These are phyloP conservation scores for Sphaerulina vaccinii DNA, from an alignment of 2,329 filamentous ascomycete species.

Conservation along the genomic window DNA sequence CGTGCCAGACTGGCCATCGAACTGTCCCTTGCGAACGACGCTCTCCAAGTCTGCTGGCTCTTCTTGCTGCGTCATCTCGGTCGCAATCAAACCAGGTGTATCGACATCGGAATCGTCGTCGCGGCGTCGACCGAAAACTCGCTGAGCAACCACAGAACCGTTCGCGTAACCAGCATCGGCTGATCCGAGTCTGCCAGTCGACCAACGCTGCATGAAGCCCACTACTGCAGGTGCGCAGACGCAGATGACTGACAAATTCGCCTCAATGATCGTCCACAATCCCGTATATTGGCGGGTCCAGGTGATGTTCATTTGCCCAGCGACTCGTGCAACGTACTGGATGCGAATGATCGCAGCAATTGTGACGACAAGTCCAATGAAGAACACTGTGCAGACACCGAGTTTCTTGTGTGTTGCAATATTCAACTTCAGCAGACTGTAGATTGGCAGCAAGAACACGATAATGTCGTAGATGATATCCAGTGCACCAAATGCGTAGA, in stretches of 20 bases:
- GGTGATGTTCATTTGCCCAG: conserved; percentile 19
- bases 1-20: conserved; percentile 10
- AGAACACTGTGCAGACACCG: conserved; percentile 20
- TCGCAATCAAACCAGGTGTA: conserved; percentile 11
- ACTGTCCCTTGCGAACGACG: conserved; percentile 5
- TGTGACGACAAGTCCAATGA: conserved; percentile 22
- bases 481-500: conserved; percentile 22
- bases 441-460: conserved; percentile 25
- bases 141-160: conserved; percentile 15
- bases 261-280: conserved; percentile 26
- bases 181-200: conserved; percentile 6
- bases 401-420: conserved; percentile 24
- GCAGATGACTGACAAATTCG: conserved; percentile 25
- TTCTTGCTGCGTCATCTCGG: conserved; percentile 13
- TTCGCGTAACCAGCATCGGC: conserved; percentile 10
- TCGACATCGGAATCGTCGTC: conserved; percentile 11
- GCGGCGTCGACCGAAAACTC: conserved; percentile 4
- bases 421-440: conserved; percentile 21
- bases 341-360: conserved; percentile 20
- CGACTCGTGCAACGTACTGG: conserved; percentile 17
- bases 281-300: conserved; percentile 24
- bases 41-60: conserved; percentile 15
- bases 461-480: conserved; percentile 23
- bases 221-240: conserved; percentile 25
- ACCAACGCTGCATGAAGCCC: conserved; percentile 19